Conservation (phyloP, 108 stramenopile genomes). For the Cyclotella sp. region DNA sequence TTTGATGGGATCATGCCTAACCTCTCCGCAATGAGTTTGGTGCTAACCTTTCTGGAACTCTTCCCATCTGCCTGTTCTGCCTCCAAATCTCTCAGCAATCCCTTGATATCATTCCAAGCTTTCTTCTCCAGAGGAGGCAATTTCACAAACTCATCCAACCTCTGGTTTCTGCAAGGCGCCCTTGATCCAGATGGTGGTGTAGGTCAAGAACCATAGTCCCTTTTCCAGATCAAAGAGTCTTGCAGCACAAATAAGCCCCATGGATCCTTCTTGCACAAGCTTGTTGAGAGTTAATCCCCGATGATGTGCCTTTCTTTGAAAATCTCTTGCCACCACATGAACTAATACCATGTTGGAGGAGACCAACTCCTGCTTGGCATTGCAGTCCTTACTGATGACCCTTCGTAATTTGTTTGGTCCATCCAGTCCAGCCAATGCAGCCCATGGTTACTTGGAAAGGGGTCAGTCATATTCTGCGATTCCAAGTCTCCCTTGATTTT, state of each 20-base stretch:
- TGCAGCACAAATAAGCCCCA: no score
- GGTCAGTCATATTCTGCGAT: conserved; percentile 36
- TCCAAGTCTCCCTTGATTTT: conserved; percentile 66
- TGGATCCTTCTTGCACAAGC: no score
- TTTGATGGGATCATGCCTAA: conserved; percentile 56
- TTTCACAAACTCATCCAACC: no score
- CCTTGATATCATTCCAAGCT: no score
- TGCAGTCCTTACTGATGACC: no score
- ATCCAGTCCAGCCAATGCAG: no score
- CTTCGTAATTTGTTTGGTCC: conserved; percentile 63
- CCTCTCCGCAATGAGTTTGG: conserved; percentile 40
- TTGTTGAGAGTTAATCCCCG: conserved; percentile 58
- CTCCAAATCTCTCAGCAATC: conserved; percentile 57
- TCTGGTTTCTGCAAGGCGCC: no score
- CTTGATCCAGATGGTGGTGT: no score
- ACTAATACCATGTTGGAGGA: conserved; percentile 84
- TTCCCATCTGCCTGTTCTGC: conserved; percentile 11
- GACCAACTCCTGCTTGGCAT: no score
- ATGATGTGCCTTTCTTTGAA: conserved; percentile 27
- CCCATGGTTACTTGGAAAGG: conserved; percentile 63
- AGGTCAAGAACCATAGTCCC: conserved; percentile 60
- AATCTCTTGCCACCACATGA: conserved; percentile 71
- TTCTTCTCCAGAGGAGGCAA: no score
- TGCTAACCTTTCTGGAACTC: neutral
- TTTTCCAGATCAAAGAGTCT: conserved; percentile 95